Base-by-base conservation (phyloP, 106 monocot genomes). In the Chionographis japonica region DNA sequence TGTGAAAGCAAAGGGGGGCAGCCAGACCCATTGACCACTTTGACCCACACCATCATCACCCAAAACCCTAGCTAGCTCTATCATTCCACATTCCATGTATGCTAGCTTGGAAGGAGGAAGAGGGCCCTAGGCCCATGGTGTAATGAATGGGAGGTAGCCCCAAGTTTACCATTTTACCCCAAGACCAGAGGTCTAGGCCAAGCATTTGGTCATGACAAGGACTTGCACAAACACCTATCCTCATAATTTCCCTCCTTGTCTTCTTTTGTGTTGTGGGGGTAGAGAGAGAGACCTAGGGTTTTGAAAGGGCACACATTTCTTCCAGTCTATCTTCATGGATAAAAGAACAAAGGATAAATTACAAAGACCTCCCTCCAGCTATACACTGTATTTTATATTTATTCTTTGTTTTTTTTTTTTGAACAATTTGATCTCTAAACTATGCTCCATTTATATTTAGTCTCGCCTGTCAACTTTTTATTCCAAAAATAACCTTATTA, bases 181-280 rank as follows among this genome's bases (percentile, higher is more conserved):
- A 27, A 27, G 27, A 27, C 27, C 27, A 27, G 1, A 27, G 27
- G 27, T 1, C 27, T 27, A 27, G 27, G 27, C 27, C 27, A 67
- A 53, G 67, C 49, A 15, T 78, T 72, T 72, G 59, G 42, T 27
- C 52, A 56, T 78, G 72, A 72, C 71, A 78, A 58, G 59, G 66
- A 66, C 77, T 56, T 66, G 77, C 41, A 70, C 51, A 66, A 35
- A 61, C 17, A 14, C 18, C 66, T 13, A 49, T 37, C 14, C 37
- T 49, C 20, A 74, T 57, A 9, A 50, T 40, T 19, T 55, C 56
- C n/a, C 13, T 17, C 60, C 36, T 19, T 73, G 15, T 36, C 27
- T 27, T 62, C 49, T 69, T 41, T 17, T 51, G 19, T 0, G n/a
- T 60, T 7, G 35, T 12, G 39, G 52, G 67, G 74, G 52, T 10